These are phyloP conservation scores for Aureobasidium sp. DNA, from an alignment of 2,329 filamentous ascomycete species.

Conservation along the genomic window DNA sequence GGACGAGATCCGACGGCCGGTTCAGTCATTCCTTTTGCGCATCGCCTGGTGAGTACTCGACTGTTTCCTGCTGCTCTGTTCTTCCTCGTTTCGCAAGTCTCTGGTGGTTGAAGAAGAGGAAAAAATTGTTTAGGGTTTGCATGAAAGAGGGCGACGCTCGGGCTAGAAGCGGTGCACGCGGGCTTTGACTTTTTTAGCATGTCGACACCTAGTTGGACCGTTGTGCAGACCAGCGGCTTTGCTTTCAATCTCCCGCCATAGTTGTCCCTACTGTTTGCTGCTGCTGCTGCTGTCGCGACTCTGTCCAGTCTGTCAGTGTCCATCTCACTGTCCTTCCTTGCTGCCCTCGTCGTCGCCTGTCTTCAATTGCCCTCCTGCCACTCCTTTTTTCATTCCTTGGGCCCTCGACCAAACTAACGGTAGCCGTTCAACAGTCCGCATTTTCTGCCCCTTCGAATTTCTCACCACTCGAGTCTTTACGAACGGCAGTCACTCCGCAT, in stretches of 20 bases:
- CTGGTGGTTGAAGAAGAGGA: not conserved
- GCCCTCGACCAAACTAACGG: slow-evolving; percentile 7
- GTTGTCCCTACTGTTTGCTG: slow-evolving; percentile 5
- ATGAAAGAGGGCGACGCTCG: slow-evolving; percentile 8
- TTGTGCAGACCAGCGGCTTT: slow-evolving; percentile 7
- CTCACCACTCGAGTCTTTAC: slow-evolving; percentile 6
- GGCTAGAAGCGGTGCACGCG: slow-evolving; percentile 9
- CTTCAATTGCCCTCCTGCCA: slow-evolving; percentile 6
- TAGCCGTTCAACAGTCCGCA: slow-evolving; percentile 9
- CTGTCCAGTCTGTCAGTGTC: slow-evolving; percentile 2
- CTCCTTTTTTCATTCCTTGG: slow-evolving; percentile 7
- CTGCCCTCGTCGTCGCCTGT: slow-evolving; percentile 2
- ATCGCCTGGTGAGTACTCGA: not conserved
- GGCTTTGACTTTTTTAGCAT: slow-evolving; percentile 12
- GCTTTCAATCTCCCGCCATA: slow-evolving; percentile 8
- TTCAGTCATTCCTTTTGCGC: slow-evolving; percentile 8
- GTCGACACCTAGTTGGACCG: slow-evolving; percentile 4
- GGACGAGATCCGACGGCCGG: not conserved
- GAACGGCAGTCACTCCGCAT: not conserved
- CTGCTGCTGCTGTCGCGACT: slow-evolving; percentile 1
- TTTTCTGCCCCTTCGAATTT: slow-evolving; percentile 7
- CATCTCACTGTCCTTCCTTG: not conserved
- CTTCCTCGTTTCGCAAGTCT: not conserved
- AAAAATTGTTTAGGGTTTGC: slow-evolving; percentile 10
- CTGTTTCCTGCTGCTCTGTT: not conserved